Evolutionary conservation across 2,329 filamentous ascomycete genomes (phyloP).

Genomic region (Alternaria triticina): DNA sequence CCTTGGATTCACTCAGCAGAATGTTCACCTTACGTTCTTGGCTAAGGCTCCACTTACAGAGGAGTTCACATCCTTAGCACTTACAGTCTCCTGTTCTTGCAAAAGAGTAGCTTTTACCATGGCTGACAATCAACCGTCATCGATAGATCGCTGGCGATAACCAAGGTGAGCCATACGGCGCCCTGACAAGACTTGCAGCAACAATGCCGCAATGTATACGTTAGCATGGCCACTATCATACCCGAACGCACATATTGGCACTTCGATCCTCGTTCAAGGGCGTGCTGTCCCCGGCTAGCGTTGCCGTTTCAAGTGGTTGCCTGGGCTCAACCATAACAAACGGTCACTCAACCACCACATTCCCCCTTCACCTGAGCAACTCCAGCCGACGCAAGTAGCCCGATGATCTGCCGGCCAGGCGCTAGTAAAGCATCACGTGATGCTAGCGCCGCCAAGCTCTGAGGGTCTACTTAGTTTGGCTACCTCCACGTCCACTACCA

Average conservation of each 20-base stretch:
- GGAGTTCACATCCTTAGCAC: not conserved
- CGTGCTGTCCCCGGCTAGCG: conserved; percentile 8
- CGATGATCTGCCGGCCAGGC: not conserved
- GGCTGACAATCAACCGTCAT: not conserved
- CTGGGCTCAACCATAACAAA: not conserved
- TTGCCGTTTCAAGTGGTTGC: conserved; percentile 2
- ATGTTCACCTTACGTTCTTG: not conserved
- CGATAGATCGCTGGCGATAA: not conserved
- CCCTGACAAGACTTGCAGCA: not conserved
- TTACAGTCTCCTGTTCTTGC: not conserved
- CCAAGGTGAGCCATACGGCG: not conserved
- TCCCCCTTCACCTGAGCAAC: conserved; percentile 7
- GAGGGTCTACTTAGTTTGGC: not conserved
- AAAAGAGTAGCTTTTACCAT: not conserved
- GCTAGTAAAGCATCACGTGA: not conserved
- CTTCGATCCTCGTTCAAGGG: not conserved
- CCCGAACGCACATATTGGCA: not conserved
- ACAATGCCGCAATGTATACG: not conserved
- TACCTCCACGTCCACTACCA: not conserved
- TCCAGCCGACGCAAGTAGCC: not conserved
- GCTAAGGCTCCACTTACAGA: not conserved
- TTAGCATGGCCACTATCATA: not conserved
- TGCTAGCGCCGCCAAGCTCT: not conserved
- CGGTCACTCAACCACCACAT: not conserved
- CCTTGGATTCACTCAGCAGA: not conserved